phyloP scores from a whole-genome alignment of 2,329 filamentous ascomycete genomes.

The Xenosphaeropsis pyriputrescens region DNA sequence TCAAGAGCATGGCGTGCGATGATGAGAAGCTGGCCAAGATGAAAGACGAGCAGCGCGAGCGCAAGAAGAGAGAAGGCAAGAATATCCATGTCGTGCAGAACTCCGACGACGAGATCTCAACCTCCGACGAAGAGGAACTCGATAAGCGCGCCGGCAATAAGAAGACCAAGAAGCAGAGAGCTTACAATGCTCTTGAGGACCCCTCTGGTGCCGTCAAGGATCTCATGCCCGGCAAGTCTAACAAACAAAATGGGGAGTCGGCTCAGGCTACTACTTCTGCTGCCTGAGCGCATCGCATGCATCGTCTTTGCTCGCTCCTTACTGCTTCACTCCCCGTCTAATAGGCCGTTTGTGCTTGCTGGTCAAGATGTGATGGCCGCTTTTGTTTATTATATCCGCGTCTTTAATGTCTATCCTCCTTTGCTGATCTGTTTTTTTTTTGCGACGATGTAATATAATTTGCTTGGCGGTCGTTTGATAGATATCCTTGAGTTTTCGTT shows the following conservation, averaged over 20 bases:
- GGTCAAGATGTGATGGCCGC: no score
- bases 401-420: no score
- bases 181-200: conserved; percentile 34
- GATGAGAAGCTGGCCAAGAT: conserved; percentile 57
- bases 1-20: conserved; percentile 65
- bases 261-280: no score
- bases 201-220: conserved; percentile 16
- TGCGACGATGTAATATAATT: no score
- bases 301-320: no score
- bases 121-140: conserved; percentile 20
- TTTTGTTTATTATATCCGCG: no score
- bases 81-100: conserved; percentile 40
- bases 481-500: no score
- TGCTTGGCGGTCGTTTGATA: no score
- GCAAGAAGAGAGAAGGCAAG: conserved; percentile 51
- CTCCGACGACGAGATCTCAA: conserved; percentile 20
- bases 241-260: background rate
- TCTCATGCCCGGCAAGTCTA: background rate
- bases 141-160: conserved; percentile 5
- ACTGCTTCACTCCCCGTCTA: no score
- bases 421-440: no score
- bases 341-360: no score
- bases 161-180: conserved; percentile 37
- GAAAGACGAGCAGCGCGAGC: conserved; percentile 61
- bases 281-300: no score